Base-by-base conservation (phyloP, 495 filamentous ascomycete species). In the Clavariopsis aquatica region DNA sequence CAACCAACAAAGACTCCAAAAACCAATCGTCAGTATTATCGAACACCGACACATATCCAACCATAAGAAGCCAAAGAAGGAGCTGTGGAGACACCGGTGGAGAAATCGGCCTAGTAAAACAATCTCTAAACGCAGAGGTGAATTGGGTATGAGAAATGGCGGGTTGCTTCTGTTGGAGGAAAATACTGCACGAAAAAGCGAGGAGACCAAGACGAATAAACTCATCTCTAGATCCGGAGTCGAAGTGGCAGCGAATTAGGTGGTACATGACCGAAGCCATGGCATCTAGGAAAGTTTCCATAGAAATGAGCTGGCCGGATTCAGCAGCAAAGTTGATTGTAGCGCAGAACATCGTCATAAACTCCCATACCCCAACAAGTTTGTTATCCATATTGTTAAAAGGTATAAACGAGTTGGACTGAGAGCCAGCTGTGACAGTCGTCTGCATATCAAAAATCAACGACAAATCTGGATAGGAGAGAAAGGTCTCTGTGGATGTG, bases 241-340 rank as follows among this genome's bases (percentile, higher is more conserved):
- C 47, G n/a, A 51, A 51, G 19, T 17, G 20, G 5, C 22, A 2
- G 26, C 15, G 12, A 28, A 51, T 9, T 5, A 51, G 47, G 15
- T 22, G 47, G 47, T 51, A 51, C 47, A 51, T 51, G 20, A 28
- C 26, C 19, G 47, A 51, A 22, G 47, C 47, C 47, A 51, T 51
- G 47, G 47, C 9, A 10, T 51, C 47, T 10, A 51, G 26, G 19
- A 51, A 15, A 3, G 26, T 51, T 3, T 51, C 47, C 26, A 28
- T 51, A n/a, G 47, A 24, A 9, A 51, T 51, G 47, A 24, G 19
- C 19, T 51, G 47, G 5, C 19, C 26, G 26, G 47, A 24, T 5
- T 28, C 26, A 8, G 47, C 47, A 9, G 47, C 47, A 22, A 23
- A 51, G 26, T 51, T 51, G 47, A 51, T 23, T 7, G n/a, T 10